Evolutionary conservation across 768 basidiomycete species (phyloP).

Genomic region (Postia placenta): DNA sequence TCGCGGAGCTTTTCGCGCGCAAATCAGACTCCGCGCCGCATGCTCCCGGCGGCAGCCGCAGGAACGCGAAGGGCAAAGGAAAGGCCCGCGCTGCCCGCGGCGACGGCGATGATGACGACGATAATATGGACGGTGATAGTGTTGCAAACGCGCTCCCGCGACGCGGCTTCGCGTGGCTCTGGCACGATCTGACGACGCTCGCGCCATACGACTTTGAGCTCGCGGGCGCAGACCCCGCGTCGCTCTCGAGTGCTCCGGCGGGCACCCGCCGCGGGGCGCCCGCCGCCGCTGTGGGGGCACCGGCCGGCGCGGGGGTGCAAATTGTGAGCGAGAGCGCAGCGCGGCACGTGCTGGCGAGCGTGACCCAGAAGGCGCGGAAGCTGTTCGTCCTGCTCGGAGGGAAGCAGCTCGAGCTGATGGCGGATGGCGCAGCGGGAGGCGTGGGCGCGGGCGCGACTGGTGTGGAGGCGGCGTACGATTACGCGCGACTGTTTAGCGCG

Average conservation of each 20-base stretch:
- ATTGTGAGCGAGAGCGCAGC: constrained; percentile 73
- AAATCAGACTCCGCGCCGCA: constrained; percentile 23
- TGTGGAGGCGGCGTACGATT: constrained; percentile 51
- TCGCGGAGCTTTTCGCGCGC: constrained; percentile 16
- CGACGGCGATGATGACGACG: neutral
- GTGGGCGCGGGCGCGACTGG: constrained; percentile 12
- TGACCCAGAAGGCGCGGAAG: constrained; percentile 82
- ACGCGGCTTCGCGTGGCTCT: constrained; percentile 69
- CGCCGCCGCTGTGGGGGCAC: constrained; percentile 23
- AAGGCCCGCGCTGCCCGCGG: constrained; percentile 4
- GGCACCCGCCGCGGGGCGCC: constrained; percentile 12
- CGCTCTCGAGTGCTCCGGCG: constrained; percentile 44
- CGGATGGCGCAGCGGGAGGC: constrained; percentile 27
- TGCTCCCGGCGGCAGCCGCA: neutral
- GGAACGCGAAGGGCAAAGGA: neutral
- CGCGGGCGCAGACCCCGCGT: constrained; percentile 56
- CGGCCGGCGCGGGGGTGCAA: constrained; percentile 27
- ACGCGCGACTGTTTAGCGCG: constrained; percentile 63
- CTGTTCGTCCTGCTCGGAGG: constrained; percentile 68
- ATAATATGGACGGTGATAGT: constrained; percentile 5
- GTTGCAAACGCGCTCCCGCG: constrained; percentile 9
- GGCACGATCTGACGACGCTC: constrained; percentile 90
- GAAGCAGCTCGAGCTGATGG: constrained; percentile 59
- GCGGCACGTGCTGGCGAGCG: constrained; percentile 76
- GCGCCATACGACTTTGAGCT: constrained; percentile 77